Base-by-base conservation (phyloP, 148 eudicot species). In the Limonium bicolor region DNA sequence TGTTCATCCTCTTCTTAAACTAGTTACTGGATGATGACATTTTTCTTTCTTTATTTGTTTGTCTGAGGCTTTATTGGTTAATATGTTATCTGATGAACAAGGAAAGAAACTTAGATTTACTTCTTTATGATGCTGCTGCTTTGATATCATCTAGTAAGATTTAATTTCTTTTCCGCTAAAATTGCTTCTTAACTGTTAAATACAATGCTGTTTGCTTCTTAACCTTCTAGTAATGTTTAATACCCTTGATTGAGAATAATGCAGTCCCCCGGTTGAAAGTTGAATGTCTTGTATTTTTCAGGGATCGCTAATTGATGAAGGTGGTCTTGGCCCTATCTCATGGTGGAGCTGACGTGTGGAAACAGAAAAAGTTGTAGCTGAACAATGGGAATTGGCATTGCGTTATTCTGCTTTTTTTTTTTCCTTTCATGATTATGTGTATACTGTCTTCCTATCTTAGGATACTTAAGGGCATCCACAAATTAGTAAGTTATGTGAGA, bases 221-320 rank as follows among this genome's bases (percentile, higher is more conserved):
- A 37, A 12, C 41, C 20, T 37, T 37, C 12, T 3, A 35, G 39
- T 35, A 7, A 35, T 35, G n/a, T 35, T 16, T 14, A 11, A 15
- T 20, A 27, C 12, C 24, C 20, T 40, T 40, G 22, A 7, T 10
- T 7, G 20, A 10, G 13, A 38, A 19, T 11, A 4, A 17, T 18
- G 23, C 7, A 38, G 3, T 2, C 18, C 10, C 15, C 5, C 21
- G 19, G 2, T 4, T 17, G 11, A 3, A 39, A 17, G 2, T 39
- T 39, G 2, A 6, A 10, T 7, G 4, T 18, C 15, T 6, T 8
- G 9, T 9, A 20, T 4, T 18, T 21, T 13, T 5, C 47, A 43
- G 47, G 47, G 47, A 43, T 43, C 47, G 3, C 20, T 43, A 43
- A 43, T 43, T 14, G 47, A 28, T n/a, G 23, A 43, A n/a, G 47